phyloP scores from a whole-genome alignment of 352 stramenopile species.

The Phytophthora hybrid region DNA sequence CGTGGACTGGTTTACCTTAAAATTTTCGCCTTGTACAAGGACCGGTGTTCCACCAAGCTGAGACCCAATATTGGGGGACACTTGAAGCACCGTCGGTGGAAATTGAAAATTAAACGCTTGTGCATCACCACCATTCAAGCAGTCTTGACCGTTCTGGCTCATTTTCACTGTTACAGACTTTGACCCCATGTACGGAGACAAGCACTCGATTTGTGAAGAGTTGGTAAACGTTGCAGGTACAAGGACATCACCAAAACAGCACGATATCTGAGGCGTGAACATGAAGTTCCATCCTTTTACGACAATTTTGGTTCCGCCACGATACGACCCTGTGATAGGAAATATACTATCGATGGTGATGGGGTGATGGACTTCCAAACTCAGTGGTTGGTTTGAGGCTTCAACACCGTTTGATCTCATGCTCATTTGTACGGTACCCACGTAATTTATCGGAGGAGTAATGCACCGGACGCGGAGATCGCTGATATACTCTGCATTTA shows the following conservation, averaged over 20 bases:
- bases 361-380: slow-evolving; percentile 41
- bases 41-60: slow-evolving; percentile 66
- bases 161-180: slow-evolving; percentile 43
- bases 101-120: slow-evolving; percentile 57
- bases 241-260: slow-evolving; percentile 65
- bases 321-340: slow-evolving; percentile 37
- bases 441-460: slow-evolving; percentile 30
- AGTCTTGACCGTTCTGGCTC: slow-evolving; percentile 70
- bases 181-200: slow-evolving; percentile 45
- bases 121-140: slow-evolving; percentile 41
- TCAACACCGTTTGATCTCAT: slow-evolving; percentile 30
- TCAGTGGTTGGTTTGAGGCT: slow-evolving; percentile 14
- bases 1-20: slow-evolving; percentile 46
- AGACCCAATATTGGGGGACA: slow-evolving; percentile 49
- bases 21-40: slow-evolving; percentile 48
- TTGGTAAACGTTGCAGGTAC: slow-evolving; percentile 77
- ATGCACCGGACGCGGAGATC: slow-evolving; percentile 42
- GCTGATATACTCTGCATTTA: slow-evolving; percentile 42
- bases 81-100: slow-evolving; percentile 35
- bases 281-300: slow-evolving; percentile 64
- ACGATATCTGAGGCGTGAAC: slow-evolving; percentile 61
- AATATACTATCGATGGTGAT: slow-evolving; percentile 37
- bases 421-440: slow-evolving; percentile 26
- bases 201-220: slow-evolving; percentile 61
- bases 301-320: slow-evolving; percentile 52